Evolutionary conservation across 441 rosid species (phyloP).

Genomic region (Gossypium lobatum): DNA sequence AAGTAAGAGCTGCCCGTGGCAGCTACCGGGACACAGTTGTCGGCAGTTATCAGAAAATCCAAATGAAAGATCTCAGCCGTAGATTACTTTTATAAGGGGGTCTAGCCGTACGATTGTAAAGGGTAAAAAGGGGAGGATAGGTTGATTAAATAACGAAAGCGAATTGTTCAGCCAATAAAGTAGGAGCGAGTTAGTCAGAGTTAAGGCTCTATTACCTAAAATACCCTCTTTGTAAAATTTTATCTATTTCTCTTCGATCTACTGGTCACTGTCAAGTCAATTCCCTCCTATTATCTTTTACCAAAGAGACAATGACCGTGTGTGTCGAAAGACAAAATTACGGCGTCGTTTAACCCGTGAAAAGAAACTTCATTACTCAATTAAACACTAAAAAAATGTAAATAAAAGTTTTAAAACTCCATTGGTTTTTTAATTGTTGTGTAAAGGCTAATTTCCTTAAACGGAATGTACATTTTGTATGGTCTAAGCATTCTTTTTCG

Average conservation of each 20-base stretch:
- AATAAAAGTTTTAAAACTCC: background rate
- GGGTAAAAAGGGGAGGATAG: background rate
- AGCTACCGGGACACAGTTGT: conserved; percentile 2
- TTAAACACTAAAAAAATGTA: background rate
- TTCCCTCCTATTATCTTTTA: background rate
- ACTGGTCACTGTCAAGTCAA: background rate
- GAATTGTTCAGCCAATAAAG: background rate
- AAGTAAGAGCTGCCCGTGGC: conserved; percentile 26
- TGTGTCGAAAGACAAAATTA: background rate
- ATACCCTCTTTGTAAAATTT: background rate
- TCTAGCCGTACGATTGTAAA: conserved; percentile 1
- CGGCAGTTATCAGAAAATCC: conserved; percentile 2
- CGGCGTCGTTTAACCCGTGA: background rate
- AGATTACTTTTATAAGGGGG: background rate
- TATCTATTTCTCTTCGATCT: background rate
- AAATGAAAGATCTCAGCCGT: conserved; percentile 17
- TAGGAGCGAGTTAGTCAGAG: background rate
- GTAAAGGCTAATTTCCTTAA: background rate
- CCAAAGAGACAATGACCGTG: background rate
- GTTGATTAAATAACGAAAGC: background rate
- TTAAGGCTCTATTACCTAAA: background rate
- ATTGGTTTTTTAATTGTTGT: background rate
- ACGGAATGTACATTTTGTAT: background rate
- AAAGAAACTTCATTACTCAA: background rate
- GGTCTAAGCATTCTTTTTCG: background rate